Evolutionary conservation across 2,329 filamentous ascomycete genomes (phyloP).

Genomic region (Apiospora arundinis): DNA sequence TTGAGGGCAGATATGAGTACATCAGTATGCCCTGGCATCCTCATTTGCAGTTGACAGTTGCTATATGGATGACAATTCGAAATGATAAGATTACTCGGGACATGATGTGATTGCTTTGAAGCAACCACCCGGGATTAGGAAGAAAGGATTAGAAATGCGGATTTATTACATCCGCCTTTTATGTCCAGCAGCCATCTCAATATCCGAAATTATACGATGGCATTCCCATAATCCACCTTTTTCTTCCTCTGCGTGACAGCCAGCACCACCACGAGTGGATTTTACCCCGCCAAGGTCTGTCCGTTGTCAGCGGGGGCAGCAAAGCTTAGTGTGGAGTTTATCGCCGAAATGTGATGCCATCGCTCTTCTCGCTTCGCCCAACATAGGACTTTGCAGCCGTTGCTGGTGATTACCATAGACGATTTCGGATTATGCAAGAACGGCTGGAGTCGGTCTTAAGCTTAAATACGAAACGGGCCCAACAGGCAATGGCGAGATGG

Average conservation of each 20-base stretch:
- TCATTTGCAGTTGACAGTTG: too few species aligned
- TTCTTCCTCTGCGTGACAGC: too few species aligned
- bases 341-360: constrained; percentile 7
- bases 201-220: not conserved
- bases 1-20: too few species aligned
- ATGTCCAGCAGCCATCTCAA: not conserved
- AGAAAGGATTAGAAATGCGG: not conserved
- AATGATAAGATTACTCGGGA: too few species aligned
- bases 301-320: not conserved
- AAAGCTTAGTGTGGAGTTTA: not conserved
- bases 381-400: not conserved
- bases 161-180: not conserved
- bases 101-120: too few species aligned
- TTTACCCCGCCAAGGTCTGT: not conserved
- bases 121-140: not conserved
- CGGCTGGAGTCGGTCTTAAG: not conserved
- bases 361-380: not conserved
- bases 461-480: not conserved
- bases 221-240: not conserved
- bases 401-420: not conserved
- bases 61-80: too few species aligned
- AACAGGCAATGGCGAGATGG: not conserved
- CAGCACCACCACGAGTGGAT: not conserved
- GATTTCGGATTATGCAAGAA: not conserved
- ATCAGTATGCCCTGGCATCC: too few species aligned